Percentiles rank a stretch among this genome's conserved stretches.
Evolutionary conservation across 2,329 filamentous ascomycete genomes (phyloP).

Genomic region (Verticillium isaacii): DNA sequence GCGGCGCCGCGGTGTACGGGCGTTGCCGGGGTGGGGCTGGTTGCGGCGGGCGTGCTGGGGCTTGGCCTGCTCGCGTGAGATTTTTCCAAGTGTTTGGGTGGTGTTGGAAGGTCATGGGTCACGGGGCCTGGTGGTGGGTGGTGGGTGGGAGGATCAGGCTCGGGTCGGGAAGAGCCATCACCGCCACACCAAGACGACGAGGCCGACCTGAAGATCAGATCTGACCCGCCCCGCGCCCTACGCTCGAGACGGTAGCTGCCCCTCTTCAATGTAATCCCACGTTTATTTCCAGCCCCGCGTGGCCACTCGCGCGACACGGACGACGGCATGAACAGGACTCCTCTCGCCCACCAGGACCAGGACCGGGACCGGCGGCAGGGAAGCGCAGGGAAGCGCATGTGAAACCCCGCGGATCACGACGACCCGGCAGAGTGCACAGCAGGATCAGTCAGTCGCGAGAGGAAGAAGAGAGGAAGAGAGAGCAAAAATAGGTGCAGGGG

Average conservation of each 20-base stretch:
- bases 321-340: background rate
- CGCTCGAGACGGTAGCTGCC: background rate
- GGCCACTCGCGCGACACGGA: background rate
- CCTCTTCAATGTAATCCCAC: background rate
- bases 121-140: background rate
- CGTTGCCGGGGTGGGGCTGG: background rate
- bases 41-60: constrained; percentile 1
- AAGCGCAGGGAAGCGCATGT: background rate
- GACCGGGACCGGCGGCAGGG: background rate
- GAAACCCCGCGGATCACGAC: background rate
- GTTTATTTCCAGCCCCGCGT: background rate
- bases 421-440: background rate
- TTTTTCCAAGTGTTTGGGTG: background rate
- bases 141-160: too few species aligned
- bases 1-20: constrained; percentile 7
- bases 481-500: background rate
- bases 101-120: background rate
- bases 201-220: too few species aligned
- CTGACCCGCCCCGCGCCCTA: background rate
- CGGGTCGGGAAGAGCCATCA: too few species aligned
- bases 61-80: background rate
- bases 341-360: background rate
- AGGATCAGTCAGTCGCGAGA: background rate
- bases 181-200: background rate
- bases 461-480: background rate